A percentile compares a stretch with the other conserved stretches of the same genome.
These are phyloP conservation scores for Radiomyces spectabilis DNA, from an alignment of 192 early-diverging fungal genomes.

Conservation along the genomic window DNA sequence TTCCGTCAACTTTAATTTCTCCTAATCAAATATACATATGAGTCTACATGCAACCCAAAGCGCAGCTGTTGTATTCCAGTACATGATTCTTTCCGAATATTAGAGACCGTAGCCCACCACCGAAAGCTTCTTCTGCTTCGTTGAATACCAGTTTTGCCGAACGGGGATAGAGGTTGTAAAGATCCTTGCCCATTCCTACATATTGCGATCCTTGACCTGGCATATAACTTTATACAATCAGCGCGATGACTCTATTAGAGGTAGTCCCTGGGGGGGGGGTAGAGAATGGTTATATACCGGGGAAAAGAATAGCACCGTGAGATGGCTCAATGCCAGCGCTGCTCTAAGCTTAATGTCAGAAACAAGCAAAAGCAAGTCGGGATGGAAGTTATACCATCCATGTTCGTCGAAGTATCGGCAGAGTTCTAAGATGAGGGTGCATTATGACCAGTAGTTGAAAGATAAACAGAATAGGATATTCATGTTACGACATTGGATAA, in stretches of 20 bases:
- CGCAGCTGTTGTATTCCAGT: not conserved
- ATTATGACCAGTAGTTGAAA: too few relatives aligned
- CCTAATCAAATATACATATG: not conserved
- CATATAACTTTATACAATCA: not conserved
- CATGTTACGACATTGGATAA: too few relatives aligned
- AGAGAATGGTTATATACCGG: slow-evolving; percentile 3
- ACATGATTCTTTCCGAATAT: slow-evolving; percentile 83
- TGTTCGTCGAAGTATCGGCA: too few relatives aligned
- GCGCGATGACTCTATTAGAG: not conserved
- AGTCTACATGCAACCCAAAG: not conserved
- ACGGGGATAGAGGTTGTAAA: slow-evolving; percentile 56
- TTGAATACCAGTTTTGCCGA: slow-evolving; percentile 75
- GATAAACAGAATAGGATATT: too few relatives aligned
- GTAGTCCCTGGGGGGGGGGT: too few relatives aligned
- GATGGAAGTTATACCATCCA: too few relatives aligned
- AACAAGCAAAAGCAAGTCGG: too few relatives aligned
- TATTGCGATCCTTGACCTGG: slow-evolving; percentile 76
- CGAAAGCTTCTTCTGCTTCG: slow-evolving; percentile 74
- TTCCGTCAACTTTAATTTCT: slow-evolving; percentile 50
- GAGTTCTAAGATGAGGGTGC: too few relatives aligned
- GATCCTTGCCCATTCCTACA: slow-evolving; percentile 86
- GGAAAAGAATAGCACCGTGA: slow-evolving; percentile 10
- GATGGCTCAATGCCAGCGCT: slow-evolving; percentile 6
- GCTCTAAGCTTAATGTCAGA: too few relatives aligned
- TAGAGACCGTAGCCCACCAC: slow-evolving; percentile 53